Base-by-base conservation (phyloP, 2,329 filamentous ascomycete species). In the Cercospora janseana region DNA sequence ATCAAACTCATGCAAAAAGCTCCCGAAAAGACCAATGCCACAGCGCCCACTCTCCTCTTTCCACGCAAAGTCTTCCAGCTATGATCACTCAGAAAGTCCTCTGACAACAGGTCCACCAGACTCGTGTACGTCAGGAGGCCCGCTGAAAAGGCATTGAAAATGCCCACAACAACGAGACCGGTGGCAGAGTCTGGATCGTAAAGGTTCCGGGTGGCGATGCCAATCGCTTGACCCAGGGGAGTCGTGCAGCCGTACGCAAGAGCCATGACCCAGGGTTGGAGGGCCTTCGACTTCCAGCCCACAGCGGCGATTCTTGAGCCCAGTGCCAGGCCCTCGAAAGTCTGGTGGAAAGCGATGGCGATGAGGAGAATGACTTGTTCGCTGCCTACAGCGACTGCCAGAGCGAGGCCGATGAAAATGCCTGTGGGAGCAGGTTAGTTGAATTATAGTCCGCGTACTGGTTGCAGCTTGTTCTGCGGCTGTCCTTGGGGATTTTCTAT, bases 211-310 rank as follows among this genome's bases (percentile, higher is more conserved):
- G 73, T 70, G 0, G 63, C 66, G 4, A 75, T 62, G 2, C 72
- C 72, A 29, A 74, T 69, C 1, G 71, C 72, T 49, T 74, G 71
- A 9, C 72, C 72, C 8, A 74, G 61, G 2, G 72, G 72, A 3
- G 72, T 74, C 2, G 72, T 75, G 10, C 78, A 76, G 13, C 79
- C 79, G 57, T 82, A 82, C 0, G 79, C 79, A 27, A 81, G 68
- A 6, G 75, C 77, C 79, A 82, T 82, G 13, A 82, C 68, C 79
- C 79, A 92, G 0, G 91, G 91, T 32, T 85, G 85, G 2, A 86
- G 77, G n/a, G 78, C 79, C 6, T 78, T 78, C 13, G 78, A 21
- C 6, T 46, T 37, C 59, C 57, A 60, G 4, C 49, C 50, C 1
- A 86, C 77, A n/a, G 77, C 79, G 13, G 82, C 81, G 60, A 87